These are phyloP conservation scores for Vickermania spadyakhi DNA, from an alignment of 208 protist species.

Conservation along the genomic window DNA sequence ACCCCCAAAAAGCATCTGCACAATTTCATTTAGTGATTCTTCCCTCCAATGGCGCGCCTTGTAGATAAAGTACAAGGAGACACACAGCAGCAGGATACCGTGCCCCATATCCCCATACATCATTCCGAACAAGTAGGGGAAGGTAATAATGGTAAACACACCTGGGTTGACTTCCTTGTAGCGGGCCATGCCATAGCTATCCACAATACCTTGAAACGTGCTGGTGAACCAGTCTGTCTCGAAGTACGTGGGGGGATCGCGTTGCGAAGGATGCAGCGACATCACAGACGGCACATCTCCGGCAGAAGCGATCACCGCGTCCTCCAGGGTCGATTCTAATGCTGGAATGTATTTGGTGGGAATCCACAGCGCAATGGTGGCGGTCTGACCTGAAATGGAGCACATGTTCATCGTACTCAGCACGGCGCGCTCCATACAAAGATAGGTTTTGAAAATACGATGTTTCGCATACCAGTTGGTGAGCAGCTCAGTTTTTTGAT, in stretches of 20 bases:
- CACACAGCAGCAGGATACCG: slow-evolving; percentile 88
- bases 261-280: slow-evolving; percentile 47
- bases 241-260: slow-evolving; percentile 95
- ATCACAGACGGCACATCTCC: slow-evolving; percentile 84
- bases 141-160: slow-evolving; percentile 97
- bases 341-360: slow-evolving; percentile 36
- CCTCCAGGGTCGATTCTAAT: slow-evolving; percentile 35
- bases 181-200: slow-evolving; percentile 95
- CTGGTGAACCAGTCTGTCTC: slow-evolving; percentile 93
- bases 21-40: slow-evolving; percentile 79
- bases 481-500: slow-evolving; percentile 32
- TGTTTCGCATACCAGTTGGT: slow-evolving; percentile 32
- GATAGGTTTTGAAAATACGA: slow-evolving; percentile 24
- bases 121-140: slow-evolving; percentile 99
- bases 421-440: slow-evolving; percentile 42
- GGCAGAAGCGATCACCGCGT: slow-evolving; percentile 33
- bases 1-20: slow-evolving; percentile 66
- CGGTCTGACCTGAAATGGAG: slow-evolving; percentile 72
- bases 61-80: slow-evolving; percentile 66
- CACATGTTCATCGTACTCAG: slow-evolving; percentile 90
- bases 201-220: slow-evolving; percentile 96
- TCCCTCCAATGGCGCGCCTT: slow-evolving; percentile 72
- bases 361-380: slow-evolving; percentile 92
- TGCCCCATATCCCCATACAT: slow-evolving; percentile 99
- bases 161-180: slow-evolving; percentile 92